Conservation (phyloP, 768 basidiomycete genomes). For the Fibroporia radiculosa region DNA sequence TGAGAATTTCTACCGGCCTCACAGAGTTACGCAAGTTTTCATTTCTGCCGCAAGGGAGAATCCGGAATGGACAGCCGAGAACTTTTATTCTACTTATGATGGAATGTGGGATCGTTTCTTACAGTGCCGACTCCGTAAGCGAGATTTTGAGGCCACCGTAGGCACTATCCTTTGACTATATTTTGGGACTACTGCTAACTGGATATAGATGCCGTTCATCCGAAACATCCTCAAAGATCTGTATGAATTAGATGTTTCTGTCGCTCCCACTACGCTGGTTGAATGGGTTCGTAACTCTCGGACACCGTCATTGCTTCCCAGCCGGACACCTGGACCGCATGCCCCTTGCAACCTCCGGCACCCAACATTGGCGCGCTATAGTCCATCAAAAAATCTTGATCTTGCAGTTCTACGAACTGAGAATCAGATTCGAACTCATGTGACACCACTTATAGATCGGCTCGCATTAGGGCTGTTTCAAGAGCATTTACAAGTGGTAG, state of each 20-base stretch:
- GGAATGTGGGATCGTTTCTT: background rate
- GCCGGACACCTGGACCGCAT: no score
- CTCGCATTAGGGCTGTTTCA: slow-evolving; percentile 45
- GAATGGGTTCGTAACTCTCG: no score
- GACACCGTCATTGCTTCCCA: no score
- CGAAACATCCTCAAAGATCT: no score
- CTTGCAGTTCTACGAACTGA: slow-evolving; percentile 46
- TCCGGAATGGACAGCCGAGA: slow-evolving; percentile 22
- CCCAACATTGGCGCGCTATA: background rate
- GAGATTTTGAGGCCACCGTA: background rate
- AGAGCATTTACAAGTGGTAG: slow-evolving; percentile 49
- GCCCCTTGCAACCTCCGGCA: no score
- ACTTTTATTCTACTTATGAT: slow-evolving; percentile 24
- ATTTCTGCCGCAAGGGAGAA: slow-evolving; percentile 27
- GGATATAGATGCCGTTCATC: no score
- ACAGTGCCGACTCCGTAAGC: background rate
- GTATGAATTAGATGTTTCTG: no score
- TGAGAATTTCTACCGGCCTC: slow-evolving; percentile 41
- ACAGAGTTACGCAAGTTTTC: slow-evolving; percentile 44
- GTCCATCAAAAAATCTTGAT: slow-evolving; percentile 38
- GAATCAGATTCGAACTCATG: slow-evolving; percentile 48
- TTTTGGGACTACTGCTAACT: no score
- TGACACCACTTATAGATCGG: slow-evolving; percentile 51
- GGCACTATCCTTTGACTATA: background rate
- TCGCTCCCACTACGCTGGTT: no score